Conservation (phyloP, 371 early-diverging fungal genomes). For the Parasitella parasitica region DNA sequence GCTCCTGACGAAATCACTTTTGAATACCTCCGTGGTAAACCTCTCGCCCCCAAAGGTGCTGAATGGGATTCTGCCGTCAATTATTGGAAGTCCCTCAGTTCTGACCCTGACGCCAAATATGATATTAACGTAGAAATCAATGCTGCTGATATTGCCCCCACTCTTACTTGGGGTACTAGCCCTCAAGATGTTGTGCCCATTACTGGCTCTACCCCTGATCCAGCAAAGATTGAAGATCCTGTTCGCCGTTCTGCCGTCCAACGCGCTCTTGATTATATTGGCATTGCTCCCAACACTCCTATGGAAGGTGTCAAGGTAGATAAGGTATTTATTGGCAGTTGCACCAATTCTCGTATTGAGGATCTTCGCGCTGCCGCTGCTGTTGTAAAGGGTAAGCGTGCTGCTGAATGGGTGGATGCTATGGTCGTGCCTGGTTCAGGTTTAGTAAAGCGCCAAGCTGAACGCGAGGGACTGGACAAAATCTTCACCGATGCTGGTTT, state of each 20-base stretch:
- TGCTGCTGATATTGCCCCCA: conserved; percentile 62
- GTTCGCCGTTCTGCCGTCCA: conserved; percentile 50
- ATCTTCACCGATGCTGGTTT: conserved; percentile 70
- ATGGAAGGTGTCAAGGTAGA: conserved; percentile 62
- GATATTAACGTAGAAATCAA: conserved; percentile 60
- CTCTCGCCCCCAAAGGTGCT: conserved; percentile 60
- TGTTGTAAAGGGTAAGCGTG: conserved; percentile 61
- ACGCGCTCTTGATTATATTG: conserved; percentile 66
- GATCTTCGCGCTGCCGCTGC: conserved; percentile 67
- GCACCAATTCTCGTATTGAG: conserved; percentile 77
- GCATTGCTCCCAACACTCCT: conserved; percentile 61
- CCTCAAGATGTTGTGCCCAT: conserved; percentile 68
- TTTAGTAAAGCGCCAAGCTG: conserved; percentile 67
- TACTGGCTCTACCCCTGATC: conserved; percentile 62
- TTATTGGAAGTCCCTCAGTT: conserved; percentile 61
- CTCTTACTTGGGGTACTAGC: conserved; percentile 71
- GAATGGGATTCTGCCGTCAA: conserved; percentile 65
- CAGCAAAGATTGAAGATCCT: conserved; percentile 42
- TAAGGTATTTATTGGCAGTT: conserved; percentile 71
- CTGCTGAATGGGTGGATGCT: conserved; percentile 64
- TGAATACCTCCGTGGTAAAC: conserved; percentile 62
- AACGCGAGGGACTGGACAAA: conserved; percentile 66
- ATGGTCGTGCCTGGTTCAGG: conserved; percentile 77
- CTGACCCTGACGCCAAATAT: conserved; percentile 62
- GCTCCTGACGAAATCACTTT: conserved; percentile 70